Evolutionary conservation across 139 green algal genomes (phyloP).

Genomic region (Chlamydomonas applanata): DNA sequence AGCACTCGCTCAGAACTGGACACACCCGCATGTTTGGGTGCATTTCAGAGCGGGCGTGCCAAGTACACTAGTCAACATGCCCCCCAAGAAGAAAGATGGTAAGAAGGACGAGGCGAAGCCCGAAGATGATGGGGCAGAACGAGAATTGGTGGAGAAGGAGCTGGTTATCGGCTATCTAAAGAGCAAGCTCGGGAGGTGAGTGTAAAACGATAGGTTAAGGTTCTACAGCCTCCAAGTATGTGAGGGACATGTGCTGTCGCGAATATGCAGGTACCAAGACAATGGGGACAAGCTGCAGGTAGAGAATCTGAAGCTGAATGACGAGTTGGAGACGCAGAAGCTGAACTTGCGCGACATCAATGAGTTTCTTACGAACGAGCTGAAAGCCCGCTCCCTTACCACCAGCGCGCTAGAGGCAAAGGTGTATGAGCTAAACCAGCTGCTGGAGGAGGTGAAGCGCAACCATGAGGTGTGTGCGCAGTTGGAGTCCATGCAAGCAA

Average conservation of each 20-base stretch:
- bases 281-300: slow-evolving; percentile 61
- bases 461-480: slow-evolving; percentile 33
- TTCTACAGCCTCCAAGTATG: background rate
- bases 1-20: too few species aligned
- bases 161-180: slow-evolving; percentile 72
- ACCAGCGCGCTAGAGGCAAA: slow-evolving; percentile 48
- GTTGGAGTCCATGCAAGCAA: background rate
- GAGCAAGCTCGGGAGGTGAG: slow-evolving; percentile 60
- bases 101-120: slow-evolving; percentile 32
- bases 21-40: too few species aligned
- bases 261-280: slow-evolving; percentile 59
- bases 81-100: slow-evolving; percentile 60
- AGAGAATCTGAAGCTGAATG: slow-evolving; percentile 58
- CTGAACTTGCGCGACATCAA: slow-evolving; percentile 77
- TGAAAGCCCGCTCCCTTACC: slow-evolving; percentile 51
- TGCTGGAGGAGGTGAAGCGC: slow-evolving; percentile 33
- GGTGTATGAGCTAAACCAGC: slow-evolving; percentile 33
- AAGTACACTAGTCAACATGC: slow-evolving; percentile 39
- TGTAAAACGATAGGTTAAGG: background rate
- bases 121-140: slow-evolving; percentile 57
- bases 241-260: background rate
- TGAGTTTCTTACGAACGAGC: slow-evolving; percentile 71
- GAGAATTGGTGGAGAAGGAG: slow-evolving; percentile 73
- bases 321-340: slow-evolving; percentile 73
- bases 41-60: too few species aligned